These are phyloP conservation scores for Pterocarpus santalinus DNA, from an alignment of 306 rosid genomes.

Conservation along the genomic window DNA sequence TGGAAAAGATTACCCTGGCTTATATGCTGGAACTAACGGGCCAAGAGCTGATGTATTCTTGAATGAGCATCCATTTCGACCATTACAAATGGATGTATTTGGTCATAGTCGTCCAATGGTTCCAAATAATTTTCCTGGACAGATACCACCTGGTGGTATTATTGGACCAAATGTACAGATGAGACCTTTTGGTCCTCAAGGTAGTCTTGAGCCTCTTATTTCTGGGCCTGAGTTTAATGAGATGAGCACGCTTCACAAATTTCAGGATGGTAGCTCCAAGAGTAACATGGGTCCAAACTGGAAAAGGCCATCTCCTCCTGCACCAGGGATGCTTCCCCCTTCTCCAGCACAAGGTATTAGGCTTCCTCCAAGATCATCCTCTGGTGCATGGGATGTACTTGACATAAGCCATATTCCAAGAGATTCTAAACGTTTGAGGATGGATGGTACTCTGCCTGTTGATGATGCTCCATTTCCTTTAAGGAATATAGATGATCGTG, in stretches of 20 bases:
- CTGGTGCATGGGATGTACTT: constrained; percentile 83
- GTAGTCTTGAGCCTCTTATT: constrained; percentile 70
- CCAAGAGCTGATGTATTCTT: constrained; percentile 70
- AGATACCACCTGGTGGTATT: constrained; percentile 62
- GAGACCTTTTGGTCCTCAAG: constrained; percentile 85
- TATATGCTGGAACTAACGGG: constrained; percentile 71
- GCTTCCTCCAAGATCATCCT: constrained; percentile 67
- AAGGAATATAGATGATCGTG: constrained; percentile 68
- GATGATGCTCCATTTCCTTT: constrained; percentile 68
- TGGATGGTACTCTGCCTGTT: constrained; percentile 65
- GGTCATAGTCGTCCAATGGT: constrained; percentile 73
- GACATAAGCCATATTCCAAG: constrained; percentile 81
- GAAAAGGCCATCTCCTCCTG: constrained; percentile 88
- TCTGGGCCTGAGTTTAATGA: constrained; percentile 77
- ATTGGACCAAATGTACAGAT: constrained; percentile 67
- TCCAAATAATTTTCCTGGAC: constrained; percentile 75
- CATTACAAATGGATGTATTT: constrained; percentile 69
- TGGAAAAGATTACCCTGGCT: constrained; percentile 71
- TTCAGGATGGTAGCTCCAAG: constrained; percentile 81
- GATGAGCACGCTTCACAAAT: constrained; percentile 54
- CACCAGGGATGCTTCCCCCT: constrained; percentile 74
- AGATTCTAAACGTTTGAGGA: constrained; percentile 82
- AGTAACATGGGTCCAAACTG: constrained; percentile 76
- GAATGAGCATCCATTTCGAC: constrained; percentile 71
- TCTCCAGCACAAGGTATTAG: constrained; percentile 71